Conservation (phyloP, 1,284 basidiomycete species). For the Boletus hoseneyae region DNA sequence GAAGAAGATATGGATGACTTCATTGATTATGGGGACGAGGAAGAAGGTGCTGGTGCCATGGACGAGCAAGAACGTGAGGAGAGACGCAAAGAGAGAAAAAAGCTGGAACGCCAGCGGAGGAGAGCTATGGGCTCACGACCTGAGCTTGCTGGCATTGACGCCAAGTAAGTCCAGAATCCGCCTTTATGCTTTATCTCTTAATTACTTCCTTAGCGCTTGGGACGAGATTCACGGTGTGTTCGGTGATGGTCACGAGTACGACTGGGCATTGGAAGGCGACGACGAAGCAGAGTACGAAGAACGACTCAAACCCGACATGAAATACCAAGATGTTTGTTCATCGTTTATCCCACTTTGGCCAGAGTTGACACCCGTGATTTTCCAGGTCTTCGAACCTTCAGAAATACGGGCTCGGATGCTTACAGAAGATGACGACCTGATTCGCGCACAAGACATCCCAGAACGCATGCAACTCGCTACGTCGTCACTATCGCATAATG, state of each 20-base stretch:
- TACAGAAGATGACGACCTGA: constrained; percentile 93
- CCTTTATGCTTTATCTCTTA: constrained; percentile 18
- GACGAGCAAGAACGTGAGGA: constrained; percentile 74
- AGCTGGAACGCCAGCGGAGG: constrained; percentile 62
- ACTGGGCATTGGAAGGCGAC: constrained; percentile 87
- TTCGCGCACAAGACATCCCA: constrained; percentile 87
- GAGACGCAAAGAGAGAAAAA: constrained; percentile 63
- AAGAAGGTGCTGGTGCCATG: constrained; percentile 65
- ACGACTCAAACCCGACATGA: constrained; percentile 67
- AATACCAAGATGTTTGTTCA: constrained; percentile 81
- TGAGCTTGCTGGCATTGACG: constrained; percentile 83
- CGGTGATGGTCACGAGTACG: constrained; percentile 95
- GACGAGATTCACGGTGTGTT: constrained; percentile 97
- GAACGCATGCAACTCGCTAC: constrained; percentile 95
- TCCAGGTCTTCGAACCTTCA: constrained; percentile 94
- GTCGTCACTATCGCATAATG: constrained; percentile 73
- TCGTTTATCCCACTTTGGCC: constrained; percentile 2
- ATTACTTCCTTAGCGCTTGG: constrained; percentile 70
- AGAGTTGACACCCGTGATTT: constrained; percentile 11
- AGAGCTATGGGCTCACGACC: constrained; percentile 64
- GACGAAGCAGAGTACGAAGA: constrained; percentile 62
- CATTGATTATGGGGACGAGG: constrained; percentile 90
- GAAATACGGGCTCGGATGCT: constrained; percentile 91
- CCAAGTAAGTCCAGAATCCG: constrained; percentile 56
- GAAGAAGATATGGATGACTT: constrained; percentile 84